These are phyloP conservation scores for Apiotrichum laibachii DNA, from an alignment of 1,284 basidiomycete species.

Conservation along the genomic window DNA sequence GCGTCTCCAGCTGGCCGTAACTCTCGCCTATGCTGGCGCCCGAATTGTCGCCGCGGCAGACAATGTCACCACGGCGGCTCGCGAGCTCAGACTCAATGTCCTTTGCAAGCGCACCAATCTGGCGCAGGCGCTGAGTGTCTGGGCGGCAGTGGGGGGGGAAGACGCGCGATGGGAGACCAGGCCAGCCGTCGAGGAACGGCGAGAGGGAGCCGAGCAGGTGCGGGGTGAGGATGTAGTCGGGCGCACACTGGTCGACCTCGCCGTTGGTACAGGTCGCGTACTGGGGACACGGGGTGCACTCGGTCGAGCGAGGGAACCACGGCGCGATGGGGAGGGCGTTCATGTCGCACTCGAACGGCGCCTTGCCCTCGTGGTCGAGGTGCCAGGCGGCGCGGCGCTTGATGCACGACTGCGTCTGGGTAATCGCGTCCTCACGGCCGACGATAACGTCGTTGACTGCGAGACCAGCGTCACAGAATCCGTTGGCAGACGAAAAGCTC, in stretches of 20 bases:
- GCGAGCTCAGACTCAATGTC: slow-evolving; percentile 68
- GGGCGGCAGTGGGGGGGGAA: slow-evolving; percentile 76
- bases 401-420: slow-evolving; percentile 62
- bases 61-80: slow-evolving; percentile 63
- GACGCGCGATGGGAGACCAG: slow-evolving; percentile 71
- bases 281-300: slow-evolving; percentile 80
- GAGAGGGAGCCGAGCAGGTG: slow-evolving; percentile 35
- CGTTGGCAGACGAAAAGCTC: slow-evolving; percentile 65
- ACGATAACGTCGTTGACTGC: slow-evolving; percentile 62
- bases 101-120: slow-evolving; percentile 74
- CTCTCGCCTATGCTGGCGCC: slow-evolving; percentile 70
- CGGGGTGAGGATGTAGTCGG: slow-evolving; percentile 63
- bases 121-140: slow-evolving; percentile 73
- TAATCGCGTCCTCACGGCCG: slow-evolving; percentile 42
- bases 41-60: slow-evolving; percentile 60
- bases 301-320: slow-evolving; percentile 60
- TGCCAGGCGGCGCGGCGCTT: slow-evolving; percentile 26
- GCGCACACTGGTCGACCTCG: slow-evolving; percentile 65
- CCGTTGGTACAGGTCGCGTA: slow-evolving; percentile 69
- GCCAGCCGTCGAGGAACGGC: slow-evolving; percentile 64
- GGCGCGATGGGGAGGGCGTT: slow-evolving; percentile 56
- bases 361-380: slow-evolving; percentile 23
- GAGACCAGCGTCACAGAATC: slow-evolving; percentile 73
- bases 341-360: slow-evolving; percentile 31
- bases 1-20: slow-evolving; percentile 67